Conservation (phyloP, 257 asterid genomes). For the Solanum clarkiae region DNA sequence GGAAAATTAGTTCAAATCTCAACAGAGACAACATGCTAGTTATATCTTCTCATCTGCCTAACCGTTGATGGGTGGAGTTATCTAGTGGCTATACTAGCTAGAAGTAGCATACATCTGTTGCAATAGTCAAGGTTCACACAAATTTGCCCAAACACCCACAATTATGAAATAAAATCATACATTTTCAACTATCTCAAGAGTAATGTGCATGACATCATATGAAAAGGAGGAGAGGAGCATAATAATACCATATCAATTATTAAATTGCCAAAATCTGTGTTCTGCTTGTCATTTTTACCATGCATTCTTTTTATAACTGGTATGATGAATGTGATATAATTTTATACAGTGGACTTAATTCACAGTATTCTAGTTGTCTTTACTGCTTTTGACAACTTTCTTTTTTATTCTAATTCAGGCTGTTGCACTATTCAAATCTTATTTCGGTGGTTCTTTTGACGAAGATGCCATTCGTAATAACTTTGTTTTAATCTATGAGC, state of each 20-base stretch:
- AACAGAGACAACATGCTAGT: not conserved
- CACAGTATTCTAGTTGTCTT: not conserved
- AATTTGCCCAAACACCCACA: not conserved
- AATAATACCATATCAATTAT: not conserved
- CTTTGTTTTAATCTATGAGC: constrained; percentile 87
- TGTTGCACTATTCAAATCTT: constrained; percentile 83
- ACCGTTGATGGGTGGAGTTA: not conserved
- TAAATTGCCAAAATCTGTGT: not conserved
- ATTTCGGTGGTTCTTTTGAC: constrained; percentile 96
- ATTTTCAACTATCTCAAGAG: not conserved
- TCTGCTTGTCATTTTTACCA: not conserved
- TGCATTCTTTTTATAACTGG: not conserved
- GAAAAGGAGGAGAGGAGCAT: not conserved
- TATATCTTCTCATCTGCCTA: not conserved
- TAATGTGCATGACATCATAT: not conserved
- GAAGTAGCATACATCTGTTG: not conserved
- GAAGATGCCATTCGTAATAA: constrained; percentile 99
- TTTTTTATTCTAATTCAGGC: constrained; percentile 53
- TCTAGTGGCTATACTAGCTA: not conserved
- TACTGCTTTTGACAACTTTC: not conserved
- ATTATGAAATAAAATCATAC: not conserved
- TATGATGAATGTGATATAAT: not conserved
- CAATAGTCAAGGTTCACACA: not conserved
- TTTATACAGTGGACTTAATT: not conserved
- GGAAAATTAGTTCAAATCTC: not conserved